Evolutionary conservation across 257 asterid species (phyloP).

Genomic region (Datura wrightii): DNA sequence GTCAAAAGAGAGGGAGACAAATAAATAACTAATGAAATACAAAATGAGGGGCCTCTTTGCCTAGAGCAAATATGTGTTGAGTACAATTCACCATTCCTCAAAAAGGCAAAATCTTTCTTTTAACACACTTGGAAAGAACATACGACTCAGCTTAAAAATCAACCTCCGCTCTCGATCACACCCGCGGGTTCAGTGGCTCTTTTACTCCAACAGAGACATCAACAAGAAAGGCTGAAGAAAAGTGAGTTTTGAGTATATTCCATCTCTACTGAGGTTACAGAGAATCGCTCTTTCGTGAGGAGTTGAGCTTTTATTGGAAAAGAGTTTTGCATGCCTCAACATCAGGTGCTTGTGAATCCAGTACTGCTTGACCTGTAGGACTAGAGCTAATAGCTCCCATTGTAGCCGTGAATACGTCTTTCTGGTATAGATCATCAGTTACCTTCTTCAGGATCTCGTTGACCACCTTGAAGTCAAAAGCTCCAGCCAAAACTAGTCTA

Average conservation of each 20-base stretch:
- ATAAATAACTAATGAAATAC: slow-evolving; percentile 59
- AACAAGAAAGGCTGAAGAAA: slow-evolving; percentile 14
- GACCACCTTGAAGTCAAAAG: slow-evolving; percentile 65
- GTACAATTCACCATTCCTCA: slow-evolving; percentile 44
- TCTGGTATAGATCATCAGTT: slow-evolving; percentile 64
- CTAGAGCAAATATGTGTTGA: slow-evolving; percentile 49
- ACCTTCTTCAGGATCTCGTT: slow-evolving; percentile 62
- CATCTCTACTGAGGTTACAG: slow-evolving; percentile 40
- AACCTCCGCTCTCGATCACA: slow-evolving; percentile 44
- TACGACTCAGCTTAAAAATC: slow-evolving; percentile 47
- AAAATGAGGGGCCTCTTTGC: slow-evolving; percentile 46
- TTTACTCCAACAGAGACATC: not conserved
- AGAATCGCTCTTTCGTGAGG: slow-evolving; percentile 21
- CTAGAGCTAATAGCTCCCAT: slow-evolving; percentile 48
- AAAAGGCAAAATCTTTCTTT: slow-evolving; percentile 47
- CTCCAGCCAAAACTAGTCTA: slow-evolving; percentile 59
- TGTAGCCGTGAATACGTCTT: slow-evolving; percentile 56
- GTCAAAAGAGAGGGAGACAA: slow-evolving; percentile 43
- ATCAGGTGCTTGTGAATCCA: slow-evolving; percentile 73
- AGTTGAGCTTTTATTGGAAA: slow-evolving; percentile 44
- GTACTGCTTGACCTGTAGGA: slow-evolving; percentile 52
- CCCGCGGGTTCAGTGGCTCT: slow-evolving; percentile 29
- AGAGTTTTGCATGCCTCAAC: slow-evolving; percentile 68
- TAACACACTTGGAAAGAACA: slow-evolving; percentile 46
- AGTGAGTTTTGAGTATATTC: slow-evolving; percentile 41